Percentiles rank a stretch among this genome's conserved stretches.
Conservation (phyloP, 2,329 filamentous ascomycete species). For the Exophiala phaeomuriformis region DNA sequence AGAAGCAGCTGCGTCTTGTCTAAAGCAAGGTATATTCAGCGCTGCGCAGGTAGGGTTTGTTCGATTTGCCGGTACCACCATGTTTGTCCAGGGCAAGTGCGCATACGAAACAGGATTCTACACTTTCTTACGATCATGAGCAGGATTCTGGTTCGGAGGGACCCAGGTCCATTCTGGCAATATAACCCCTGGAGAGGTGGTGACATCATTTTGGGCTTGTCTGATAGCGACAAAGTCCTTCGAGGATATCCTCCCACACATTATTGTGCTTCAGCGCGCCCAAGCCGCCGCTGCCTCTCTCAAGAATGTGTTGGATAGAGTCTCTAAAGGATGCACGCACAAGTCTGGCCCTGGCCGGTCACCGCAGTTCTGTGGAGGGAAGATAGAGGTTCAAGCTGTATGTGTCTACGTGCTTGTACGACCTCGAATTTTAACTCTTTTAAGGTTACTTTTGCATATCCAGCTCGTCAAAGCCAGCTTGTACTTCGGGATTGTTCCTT, state of each 20-base stretch:
- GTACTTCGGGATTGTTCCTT: conserved; percentile 59
- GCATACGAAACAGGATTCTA: not conserved
- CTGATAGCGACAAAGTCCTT: conserved; percentile 69
- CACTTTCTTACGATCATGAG: not conserved
- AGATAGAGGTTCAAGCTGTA: conserved; percentile 64
- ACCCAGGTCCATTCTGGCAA: conserved; percentile 56
- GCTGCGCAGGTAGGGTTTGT: conserved; percentile 66
- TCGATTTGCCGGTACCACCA: conserved; percentile 63
- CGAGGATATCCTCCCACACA: conserved; percentile 66
- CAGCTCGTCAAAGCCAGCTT: conserved; percentile 54
- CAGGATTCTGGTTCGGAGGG: conserved; percentile 80
- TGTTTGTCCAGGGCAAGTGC: conserved; percentile 60
- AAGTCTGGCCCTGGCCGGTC: conserved; percentile 25
- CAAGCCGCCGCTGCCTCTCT: conserved; percentile 64
- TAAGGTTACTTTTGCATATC: conserved; percentile 76
- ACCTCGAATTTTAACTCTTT: conserved; percentile 9
- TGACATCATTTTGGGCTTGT: conserved; percentile 81
- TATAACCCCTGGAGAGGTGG: conserved; percentile 56
- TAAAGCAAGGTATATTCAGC: conserved; percentile 60
- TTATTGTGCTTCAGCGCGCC: conserved; percentile 71
- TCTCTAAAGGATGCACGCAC: conserved; percentile 24
- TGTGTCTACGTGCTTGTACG: conserved; percentile 27
- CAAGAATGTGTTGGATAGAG: conserved; percentile 38
- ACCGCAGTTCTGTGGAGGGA: conserved; percentile 51
- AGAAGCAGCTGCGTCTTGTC: conserved; percentile 56